These are phyloP conservation scores for Myxozyma neglecta DNA, from an alignment of 805 yeast genomes.

Conservation along the genomic window DNA sequence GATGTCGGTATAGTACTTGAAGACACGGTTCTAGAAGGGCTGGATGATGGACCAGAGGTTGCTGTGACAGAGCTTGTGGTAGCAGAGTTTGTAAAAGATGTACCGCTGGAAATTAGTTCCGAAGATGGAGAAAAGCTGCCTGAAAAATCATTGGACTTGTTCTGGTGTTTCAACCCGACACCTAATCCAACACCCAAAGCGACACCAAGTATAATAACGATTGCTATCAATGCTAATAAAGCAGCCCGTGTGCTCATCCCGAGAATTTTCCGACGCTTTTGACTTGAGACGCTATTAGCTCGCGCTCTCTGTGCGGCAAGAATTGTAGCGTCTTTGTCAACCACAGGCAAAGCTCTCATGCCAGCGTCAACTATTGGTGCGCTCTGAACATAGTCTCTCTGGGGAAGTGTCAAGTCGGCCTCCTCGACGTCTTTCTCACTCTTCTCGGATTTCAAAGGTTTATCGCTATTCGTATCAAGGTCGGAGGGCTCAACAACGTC, in stretches of 20 bases:
- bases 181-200: conserved; percentile 7
- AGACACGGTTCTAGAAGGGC: background rate
- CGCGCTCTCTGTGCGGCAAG: background rate
- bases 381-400: background rate
- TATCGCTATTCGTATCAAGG: too few species aligned
- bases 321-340: background rate
- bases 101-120: background rate
- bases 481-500: too few species aligned
- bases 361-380: background rate
- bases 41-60: background rate
- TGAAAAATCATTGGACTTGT: background rate
- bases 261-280: background rate
- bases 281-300: background rate
- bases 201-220: background rate
- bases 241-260: background rate
- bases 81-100: too few species aligned
- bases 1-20: background rate
- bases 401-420: background rate
- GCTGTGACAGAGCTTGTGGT: background rate
- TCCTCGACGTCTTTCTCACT: background rate
- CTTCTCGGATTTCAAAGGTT: background rate
- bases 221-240: background rate
- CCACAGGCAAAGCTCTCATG: background rate
- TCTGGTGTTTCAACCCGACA: background rate
- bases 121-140: background rate